These are phyloP conservation scores for Colletotrichum sp. DNA, from an alignment of 2,329 filamentous ascomycete genomes.

Conservation along the genomic window DNA sequence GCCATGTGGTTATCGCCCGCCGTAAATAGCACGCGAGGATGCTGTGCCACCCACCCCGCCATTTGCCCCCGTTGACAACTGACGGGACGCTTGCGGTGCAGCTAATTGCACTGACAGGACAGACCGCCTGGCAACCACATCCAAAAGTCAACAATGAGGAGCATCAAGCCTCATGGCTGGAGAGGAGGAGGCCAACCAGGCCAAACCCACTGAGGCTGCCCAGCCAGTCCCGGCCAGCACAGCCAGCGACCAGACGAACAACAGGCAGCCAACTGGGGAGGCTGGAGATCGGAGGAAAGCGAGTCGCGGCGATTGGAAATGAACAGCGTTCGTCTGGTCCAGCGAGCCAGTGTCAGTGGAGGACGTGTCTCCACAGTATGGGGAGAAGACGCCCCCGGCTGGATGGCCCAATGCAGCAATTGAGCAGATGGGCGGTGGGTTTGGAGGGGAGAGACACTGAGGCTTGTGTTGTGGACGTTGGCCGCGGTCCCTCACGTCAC, in stretches of 20 bases:
- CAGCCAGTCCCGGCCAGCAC: background rate
- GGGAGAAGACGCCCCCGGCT: background rate
- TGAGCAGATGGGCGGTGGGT: constrained; percentile 16
- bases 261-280: constrained; percentile 5
- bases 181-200: background rate
- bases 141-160: background rate
- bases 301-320: constrained; percentile 20
- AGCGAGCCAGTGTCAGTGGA: background rate
- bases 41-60: constrained; percentile 15
- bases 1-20: constrained; percentile 13
- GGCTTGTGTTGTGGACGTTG: background rate
- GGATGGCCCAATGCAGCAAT: constrained; percentile 13
- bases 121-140: background rate
- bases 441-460: background rate
- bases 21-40: constrained; percentile 5
- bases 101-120: background rate
- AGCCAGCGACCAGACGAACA: background rate
- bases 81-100: background rate
- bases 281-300: constrained; percentile 10
- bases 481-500: background rate
- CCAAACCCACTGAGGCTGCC: background rate
- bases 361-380: background rate
- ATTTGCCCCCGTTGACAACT: background rate
- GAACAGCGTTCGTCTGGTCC: constrained; percentile 18
- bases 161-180: background rate